phyloP scores from a whole-genome alignment of 108 stramenopile species.

The Cylindrotheca fusiformis region DNA sequence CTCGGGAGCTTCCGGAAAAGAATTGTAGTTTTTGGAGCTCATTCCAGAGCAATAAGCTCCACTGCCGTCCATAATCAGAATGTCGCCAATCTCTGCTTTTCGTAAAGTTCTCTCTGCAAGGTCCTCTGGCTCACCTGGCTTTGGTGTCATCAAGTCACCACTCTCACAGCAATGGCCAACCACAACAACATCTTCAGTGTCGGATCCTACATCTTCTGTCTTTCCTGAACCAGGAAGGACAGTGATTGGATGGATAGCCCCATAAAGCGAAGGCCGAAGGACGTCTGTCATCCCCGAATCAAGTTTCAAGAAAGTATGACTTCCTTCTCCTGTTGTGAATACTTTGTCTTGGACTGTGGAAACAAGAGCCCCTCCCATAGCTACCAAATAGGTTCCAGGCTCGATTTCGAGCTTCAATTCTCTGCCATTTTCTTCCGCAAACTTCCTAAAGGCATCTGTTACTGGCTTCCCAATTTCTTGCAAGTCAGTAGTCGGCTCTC shows the following conservation, averaged over 20 bases:
- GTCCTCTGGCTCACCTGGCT: constrained; percentile 91
- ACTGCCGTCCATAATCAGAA: constrained; percentile 92
- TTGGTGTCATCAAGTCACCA: constrained; percentile 95
- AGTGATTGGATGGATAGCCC: constrained; percentile 94
- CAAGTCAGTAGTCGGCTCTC: constrained; percentile 92
- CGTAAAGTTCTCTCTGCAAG: constrained; percentile 81
- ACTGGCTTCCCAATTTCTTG: constrained; percentile 91
- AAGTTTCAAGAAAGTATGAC: constrained; percentile 88
- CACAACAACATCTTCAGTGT: constrained; percentile 86
- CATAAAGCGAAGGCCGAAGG: constrained; percentile 96
- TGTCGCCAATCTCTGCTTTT: constrained; percentile 87
- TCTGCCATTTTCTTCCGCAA: constrained; percentile 86
- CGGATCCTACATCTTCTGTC: constrained; percentile 57
- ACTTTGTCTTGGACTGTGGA: constrained; percentile 90
- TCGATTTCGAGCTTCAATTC: constrained; percentile 94
- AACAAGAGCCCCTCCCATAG: constrained; percentile 94
- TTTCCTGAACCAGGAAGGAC: constrained; percentile 76
- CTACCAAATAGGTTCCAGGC: constrained; percentile 97
- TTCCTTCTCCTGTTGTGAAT: constrained; percentile 54
- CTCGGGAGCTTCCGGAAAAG: constrained; percentile 97
- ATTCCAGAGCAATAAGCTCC: constrained; percentile 97
- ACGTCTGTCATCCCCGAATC: constrained; percentile 99
- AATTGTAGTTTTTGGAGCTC: constrained; percentile 98
- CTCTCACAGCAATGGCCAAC: constrained; percentile 99
- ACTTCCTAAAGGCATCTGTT: constrained; percentile 79